Conservation (phyloP, 164 flowering plant genomes). For the Paratinospora sagittata region DNA sequence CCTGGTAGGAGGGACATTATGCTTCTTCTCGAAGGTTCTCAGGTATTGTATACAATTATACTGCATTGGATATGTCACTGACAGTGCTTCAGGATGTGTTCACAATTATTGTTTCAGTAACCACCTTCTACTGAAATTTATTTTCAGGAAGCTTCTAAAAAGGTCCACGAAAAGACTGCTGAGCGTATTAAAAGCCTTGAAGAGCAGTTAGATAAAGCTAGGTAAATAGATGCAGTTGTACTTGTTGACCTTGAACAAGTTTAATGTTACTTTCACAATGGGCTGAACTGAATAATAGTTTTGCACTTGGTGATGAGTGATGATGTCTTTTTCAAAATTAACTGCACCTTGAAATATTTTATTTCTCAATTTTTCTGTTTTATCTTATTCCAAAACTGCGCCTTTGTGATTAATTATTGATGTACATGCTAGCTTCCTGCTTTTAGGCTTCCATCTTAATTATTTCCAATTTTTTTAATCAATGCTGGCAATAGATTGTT, state of each 20-base stretch:
- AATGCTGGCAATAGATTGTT: background rate
- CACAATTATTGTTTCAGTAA: background rate
- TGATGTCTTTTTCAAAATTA: background rate
- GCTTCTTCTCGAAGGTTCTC: constrained; percentile 52
- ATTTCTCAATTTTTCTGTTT: background rate
- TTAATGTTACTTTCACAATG: background rate
- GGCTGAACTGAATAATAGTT: background rate
- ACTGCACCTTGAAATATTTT: background rate
- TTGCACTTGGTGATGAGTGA: background rate
- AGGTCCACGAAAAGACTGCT: constrained; percentile 45
- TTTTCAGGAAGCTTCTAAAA: constrained; percentile 51
- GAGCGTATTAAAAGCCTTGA: constrained; percentile 57
- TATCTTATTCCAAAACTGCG: background rate
- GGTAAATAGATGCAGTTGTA: constrained; percentile 28
- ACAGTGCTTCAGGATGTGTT: background rate
- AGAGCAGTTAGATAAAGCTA: constrained; percentile 56
- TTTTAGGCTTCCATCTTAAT: too few species aligned
- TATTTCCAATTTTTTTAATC: too few species aligned
- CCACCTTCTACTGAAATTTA: background rate
- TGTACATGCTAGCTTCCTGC: too few species aligned
- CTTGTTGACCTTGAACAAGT: background rate
- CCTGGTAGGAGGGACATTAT: constrained; percentile 43
- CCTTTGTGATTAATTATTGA: too few species aligned
- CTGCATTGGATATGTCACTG: background rate
- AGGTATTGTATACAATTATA: constrained; percentile 32